These are phyloP conservation scores for Filosporella fistucella DNA, from an alignment of 495 filamentous ascomycete species.

Conservation along the genomic window DNA sequence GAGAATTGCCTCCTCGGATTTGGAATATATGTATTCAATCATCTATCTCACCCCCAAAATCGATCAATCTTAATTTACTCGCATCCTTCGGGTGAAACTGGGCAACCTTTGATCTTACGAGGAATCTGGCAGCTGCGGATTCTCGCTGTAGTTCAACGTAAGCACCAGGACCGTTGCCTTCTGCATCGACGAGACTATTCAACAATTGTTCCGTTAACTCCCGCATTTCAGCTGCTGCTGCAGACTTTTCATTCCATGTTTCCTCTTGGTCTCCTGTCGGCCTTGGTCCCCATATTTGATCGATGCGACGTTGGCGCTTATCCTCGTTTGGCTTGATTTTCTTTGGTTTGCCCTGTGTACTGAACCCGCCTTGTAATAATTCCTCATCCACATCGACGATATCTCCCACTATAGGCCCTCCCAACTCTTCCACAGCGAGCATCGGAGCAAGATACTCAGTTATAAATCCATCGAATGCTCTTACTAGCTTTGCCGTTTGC, in stretches of 20 bases:
- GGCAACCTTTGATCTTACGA: constrained; percentile 79
- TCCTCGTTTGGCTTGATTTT: constrained; percentile 47
- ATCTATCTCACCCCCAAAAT: constrained; percentile 77
- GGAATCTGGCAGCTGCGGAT: constrained; percentile 75
- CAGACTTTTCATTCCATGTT: constrained; percentile 53
- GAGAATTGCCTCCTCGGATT: too few relatives aligned
- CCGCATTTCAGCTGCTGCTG: constrained; percentile 62
- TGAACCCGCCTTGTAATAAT: constrained; percentile 65
- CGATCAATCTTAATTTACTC: constrained; percentile 66
- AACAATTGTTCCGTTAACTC: constrained; percentile 59
- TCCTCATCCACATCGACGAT: constrained; percentile 53
- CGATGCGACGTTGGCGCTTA: constrained; percentile 63
- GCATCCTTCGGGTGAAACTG: constrained; percentile 86
- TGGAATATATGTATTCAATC: constrained; percentile 50
- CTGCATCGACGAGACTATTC: constrained; percentile 57
- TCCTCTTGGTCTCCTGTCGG: constrained; percentile 27
- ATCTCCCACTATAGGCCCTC: constrained; percentile 80
- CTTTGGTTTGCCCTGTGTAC: constrained; percentile 63
- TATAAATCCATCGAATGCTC: constrained; percentile 67
- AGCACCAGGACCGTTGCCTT: constrained; percentile 45
- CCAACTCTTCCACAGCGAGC: constrained; percentile 82
- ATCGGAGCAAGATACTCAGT: constrained; percentile 67
- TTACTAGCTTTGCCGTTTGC: constrained; percentile 52
- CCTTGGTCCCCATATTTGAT: constrained; percentile 62
- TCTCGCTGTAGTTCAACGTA: constrained; percentile 72